Evolutionary conservation across 768 basidiomycete genomes (phyloP).

Genomic region (Strobilomyces dryophilus): DNA sequence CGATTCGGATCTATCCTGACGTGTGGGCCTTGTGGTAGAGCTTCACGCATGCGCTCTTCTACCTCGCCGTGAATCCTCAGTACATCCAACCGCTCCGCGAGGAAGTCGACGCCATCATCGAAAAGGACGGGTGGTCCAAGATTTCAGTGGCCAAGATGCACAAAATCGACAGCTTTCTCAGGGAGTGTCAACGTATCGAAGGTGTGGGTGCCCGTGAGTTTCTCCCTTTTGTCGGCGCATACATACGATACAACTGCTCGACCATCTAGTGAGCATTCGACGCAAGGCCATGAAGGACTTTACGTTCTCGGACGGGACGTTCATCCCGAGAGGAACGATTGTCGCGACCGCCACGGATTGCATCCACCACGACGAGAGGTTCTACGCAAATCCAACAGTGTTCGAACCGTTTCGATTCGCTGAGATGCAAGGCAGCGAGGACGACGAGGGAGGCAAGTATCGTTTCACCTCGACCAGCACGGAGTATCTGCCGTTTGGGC

Average conservation of each 20-base stretch:
- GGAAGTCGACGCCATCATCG: background rate
- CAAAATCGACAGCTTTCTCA: background rate
- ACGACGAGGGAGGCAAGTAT: background rate
- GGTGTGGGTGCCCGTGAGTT: background rate
- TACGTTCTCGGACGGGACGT: background rate
- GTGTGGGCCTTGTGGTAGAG: background rate
- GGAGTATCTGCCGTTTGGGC: background rate
- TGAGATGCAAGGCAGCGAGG: background rate
- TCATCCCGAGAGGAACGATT: background rate
- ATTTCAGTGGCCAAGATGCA: background rate
- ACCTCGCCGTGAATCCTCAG: background rate
- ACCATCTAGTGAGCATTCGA: background rate
- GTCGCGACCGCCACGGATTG: background rate
- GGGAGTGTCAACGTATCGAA: background rate
- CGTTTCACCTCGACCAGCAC: background rate
- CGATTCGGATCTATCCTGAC: background rate
- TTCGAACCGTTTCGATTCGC: background rate
- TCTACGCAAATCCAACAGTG: background rate
- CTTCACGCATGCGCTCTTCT: background rate
- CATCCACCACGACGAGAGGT: background rate
- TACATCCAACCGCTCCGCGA: background rate
- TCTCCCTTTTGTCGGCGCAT: background rate
- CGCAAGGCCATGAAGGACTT: background rate
- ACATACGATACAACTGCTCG: background rate
- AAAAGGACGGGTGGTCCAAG: background rate